Evolutionary conservation across 352 stramenopile species (phyloP).

Genomic region (Halophytophthora polymorphica): DNA sequence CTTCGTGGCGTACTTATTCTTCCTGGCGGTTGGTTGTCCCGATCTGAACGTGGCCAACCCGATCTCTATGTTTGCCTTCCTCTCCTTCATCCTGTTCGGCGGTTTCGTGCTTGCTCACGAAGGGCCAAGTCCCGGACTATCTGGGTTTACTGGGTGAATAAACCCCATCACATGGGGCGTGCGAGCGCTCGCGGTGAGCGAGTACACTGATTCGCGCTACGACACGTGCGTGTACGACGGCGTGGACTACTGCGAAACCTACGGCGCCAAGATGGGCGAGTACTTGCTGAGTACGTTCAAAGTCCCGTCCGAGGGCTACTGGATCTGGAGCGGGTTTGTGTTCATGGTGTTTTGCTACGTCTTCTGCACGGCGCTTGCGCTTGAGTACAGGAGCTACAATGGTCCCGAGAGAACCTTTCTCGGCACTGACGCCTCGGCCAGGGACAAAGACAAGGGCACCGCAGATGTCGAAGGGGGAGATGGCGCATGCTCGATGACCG

Average conservation of each 20-base stretch:
- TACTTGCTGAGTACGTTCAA: slow-evolving; percentile 18
- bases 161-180: slow-evolving; percentile 31
- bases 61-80: slow-evolving; percentile 36
- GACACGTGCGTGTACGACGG: slow-evolving; percentile 10
- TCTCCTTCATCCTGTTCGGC: slow-evolving; percentile 52
- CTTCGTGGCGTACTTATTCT: slow-evolving; percentile 57
- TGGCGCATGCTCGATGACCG: no score
- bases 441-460: no score
- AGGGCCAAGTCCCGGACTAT: slow-evolving; percentile 44
- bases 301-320: slow-evolving; percentile 11
- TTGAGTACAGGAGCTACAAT: slow-evolving; percentile 18
- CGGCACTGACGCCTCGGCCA: not conserved
- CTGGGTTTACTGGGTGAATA: slow-evolving; percentile 68
- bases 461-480: no score
- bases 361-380: slow-evolving; percentile 14
- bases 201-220: slow-evolving; percentile 9
- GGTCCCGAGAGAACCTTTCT: slow-evolving; percentile 4
- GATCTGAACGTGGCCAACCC: slow-evolving; percentile 42
- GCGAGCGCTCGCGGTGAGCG: slow-evolving; percentile 11
- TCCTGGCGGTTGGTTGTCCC: slow-evolving; percentile 32
- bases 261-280: slow-evolving; percentile 18
- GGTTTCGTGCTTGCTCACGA: slow-evolving; percentile 55
- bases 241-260: slow-evolving; percentile 14
- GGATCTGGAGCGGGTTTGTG: slow-evolving; percentile 10
- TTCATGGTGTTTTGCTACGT: slow-evolving; percentile 16